Evolutionary conservation across 148 eudicot genomes (phyloP).

Genomic region (Rhododendron vialii): DNA sequence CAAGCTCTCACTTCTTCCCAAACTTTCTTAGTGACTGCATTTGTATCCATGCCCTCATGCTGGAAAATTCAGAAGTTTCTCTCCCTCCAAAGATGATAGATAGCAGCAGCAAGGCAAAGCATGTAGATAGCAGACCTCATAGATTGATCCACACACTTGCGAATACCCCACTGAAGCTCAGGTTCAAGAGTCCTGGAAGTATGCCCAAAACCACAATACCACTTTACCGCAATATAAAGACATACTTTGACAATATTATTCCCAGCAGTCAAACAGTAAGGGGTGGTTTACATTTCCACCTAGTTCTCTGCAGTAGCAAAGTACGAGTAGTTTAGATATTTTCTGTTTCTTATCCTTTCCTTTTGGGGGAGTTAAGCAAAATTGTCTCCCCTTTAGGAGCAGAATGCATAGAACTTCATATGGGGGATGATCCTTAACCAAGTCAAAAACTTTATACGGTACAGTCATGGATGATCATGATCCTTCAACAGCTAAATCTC

Average conservation of each 20-base stretch:
- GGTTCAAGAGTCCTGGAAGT: too few species aligned
- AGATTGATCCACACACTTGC: too few species aligned
- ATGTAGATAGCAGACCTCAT: too few species aligned
- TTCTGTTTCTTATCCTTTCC: neutral
- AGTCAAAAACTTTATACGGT: neutral
- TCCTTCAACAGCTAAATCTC: neutral
- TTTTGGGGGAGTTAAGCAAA: neutral
- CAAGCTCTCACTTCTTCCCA: too few species aligned
- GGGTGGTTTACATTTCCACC: neutral
- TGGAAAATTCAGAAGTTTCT: too few species aligned
- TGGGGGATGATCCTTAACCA: neutral
- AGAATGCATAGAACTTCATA: neutral
- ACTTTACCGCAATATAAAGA: neutral
- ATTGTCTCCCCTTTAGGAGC: neutral
- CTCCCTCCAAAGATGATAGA: too few species aligned
- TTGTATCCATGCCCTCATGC: too few species aligned
- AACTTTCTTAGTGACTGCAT: too few species aligned
- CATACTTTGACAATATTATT: neutral
- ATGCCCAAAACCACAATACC: too few species aligned
- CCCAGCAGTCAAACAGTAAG: neutral
- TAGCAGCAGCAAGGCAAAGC: too few species aligned
- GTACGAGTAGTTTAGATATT: neutral
- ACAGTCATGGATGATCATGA: slow-evolving; percentile 2
- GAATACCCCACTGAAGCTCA: too few species aligned
- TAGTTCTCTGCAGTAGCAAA: neutral